Evolutionary conservation across 768 basidiomycete genomes (phyloP).

Genomic region (Hygrocybe punicea): DNA sequence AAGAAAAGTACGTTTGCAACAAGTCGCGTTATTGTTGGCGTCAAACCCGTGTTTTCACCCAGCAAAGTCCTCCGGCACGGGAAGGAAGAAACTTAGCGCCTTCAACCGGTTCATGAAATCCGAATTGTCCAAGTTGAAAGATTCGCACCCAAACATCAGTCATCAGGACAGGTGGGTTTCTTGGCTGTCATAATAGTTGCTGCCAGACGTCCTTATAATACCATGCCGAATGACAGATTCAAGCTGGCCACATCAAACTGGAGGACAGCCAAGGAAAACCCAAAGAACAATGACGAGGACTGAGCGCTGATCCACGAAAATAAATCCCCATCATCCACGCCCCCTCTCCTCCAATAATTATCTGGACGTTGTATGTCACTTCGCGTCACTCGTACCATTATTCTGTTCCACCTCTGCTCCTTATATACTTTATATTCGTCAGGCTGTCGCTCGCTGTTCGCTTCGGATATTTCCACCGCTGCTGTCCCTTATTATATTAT

Average conservation of each 20-base stretch:
- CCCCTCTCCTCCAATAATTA: not conserved
- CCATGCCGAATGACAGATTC: slow-evolving; percentile 46
- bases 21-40: slow-evolving; percentile 13
- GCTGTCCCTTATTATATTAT: no score
- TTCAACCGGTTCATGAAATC: slow-evolving; percentile 80
- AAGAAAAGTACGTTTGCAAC: slow-evolving; percentile 51
- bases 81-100: slow-evolving; percentile 60
- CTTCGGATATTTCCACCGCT: no score
- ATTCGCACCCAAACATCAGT: slow-evolving; percentile 63
- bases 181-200: slow-evolving; percentile 1
- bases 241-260: slow-evolving; percentile 73
- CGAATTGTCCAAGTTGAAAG: slow-evolving; percentile 77
- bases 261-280: slow-evolving; percentile 71
- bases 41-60: slow-evolving; percentile 18
- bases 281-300: slow-evolving; percentile 38
- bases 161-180: slow-evolving; percentile 67
- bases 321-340: no score
- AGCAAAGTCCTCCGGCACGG: slow-evolving; percentile 54
- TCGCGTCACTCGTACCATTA: slow-evolving; percentile 2
- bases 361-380: not conserved
- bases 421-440: no score
- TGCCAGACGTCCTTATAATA: slow-evolving; percentile 9
- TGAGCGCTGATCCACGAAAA: slow-evolving; percentile 14
- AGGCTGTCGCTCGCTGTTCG: not conserved
- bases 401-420: slow-evolving; percentile 2